Percentiles rank a stretch among this genome's conserved stretches.
Conservation (phyloP, 192 early-diverging fungal species). For the Coemansia sp. region DNA sequence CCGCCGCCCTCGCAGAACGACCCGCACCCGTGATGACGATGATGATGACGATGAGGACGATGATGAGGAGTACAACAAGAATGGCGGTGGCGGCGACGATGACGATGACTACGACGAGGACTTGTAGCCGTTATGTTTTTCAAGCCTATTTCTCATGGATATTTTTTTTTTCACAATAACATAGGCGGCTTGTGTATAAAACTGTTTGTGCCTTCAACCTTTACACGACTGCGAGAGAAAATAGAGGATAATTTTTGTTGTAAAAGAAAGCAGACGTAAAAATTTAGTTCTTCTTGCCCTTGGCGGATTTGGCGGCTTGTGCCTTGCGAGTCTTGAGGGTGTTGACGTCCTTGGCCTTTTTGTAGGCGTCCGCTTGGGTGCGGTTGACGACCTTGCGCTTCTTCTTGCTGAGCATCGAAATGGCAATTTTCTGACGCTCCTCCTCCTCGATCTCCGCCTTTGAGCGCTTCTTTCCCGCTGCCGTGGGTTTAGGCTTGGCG, state of each 20-base stretch:
- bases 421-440: slow-evolving; percentile 51
- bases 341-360: slow-evolving; percentile 40
- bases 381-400: slow-evolving; percentile 54
- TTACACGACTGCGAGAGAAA: background rate
- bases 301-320: slow-evolving; percentile 11
- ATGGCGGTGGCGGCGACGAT: background rate
- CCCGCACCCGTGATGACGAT: background rate
- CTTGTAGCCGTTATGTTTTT: background rate
- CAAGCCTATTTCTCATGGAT: background rate
- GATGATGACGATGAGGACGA: slow-evolving; percentile 3
- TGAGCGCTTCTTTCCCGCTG: slow-evolving; percentile 19
- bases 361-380: slow-evolving; percentile 32
- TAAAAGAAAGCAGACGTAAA: background rate
- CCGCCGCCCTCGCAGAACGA: background rate
- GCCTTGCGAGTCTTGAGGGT: slow-evolving; percentile 40
- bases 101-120: slow-evolving; percentile 17
- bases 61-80: slow-evolving; percentile 4
- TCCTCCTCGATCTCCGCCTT: slow-evolving; percentile 47
- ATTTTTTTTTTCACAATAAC: background rate
- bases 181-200: no score
- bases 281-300: slow-evolving; percentile 12
- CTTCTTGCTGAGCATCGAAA: slow-evolving; percentile 55
- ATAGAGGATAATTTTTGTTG: background rate
- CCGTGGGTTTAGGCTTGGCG: background rate
- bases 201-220: no score